Evolutionary conservation across 345 rosid genomes (phyloP).

Genomic region (Litchi chinensis): DNA sequence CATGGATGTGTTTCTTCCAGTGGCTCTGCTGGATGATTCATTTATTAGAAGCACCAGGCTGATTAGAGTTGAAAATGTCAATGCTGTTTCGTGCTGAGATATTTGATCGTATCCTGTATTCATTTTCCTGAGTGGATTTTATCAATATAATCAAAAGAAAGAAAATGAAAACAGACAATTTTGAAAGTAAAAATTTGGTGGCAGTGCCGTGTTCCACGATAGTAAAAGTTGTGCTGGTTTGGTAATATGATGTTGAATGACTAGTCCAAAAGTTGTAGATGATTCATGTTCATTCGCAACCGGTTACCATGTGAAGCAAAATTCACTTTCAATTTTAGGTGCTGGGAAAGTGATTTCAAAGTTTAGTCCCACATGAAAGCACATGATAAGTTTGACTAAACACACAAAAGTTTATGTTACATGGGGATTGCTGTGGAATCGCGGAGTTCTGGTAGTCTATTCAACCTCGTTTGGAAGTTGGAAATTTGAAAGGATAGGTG

Average conservation of each 20-base stretch:
- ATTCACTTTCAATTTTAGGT: not conserved
- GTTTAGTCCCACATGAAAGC: not conserved
- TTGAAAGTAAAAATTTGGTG: conserved; percentile 15
- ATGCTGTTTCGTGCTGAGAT: not conserved
- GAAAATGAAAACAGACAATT: not conserved
- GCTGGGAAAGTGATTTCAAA: conserved; percentile 7
- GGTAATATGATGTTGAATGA: no score
- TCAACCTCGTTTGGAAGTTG: no score
- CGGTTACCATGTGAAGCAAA: not conserved
- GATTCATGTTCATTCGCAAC: not conserved
- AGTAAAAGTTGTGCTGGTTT: no score
- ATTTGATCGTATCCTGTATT: not conserved
- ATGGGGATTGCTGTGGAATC: not conserved
- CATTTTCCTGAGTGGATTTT: not conserved
- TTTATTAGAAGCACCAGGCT: not conserved
- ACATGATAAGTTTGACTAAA: not conserved
- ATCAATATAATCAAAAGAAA: not conserved
- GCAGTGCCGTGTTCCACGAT: not conserved
- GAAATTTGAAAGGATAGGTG: no score
- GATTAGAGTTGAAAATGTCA: not conserved
- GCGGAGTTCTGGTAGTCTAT: no score
- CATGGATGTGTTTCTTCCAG: not conserved
- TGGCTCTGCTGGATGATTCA: not conserved
- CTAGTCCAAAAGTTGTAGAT: not conserved
- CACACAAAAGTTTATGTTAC: not conserved